Base-by-base conservation (phyloP, 2,329 filamentous ascomycete genomes). In the Fusarium denticulatum region DNA sequence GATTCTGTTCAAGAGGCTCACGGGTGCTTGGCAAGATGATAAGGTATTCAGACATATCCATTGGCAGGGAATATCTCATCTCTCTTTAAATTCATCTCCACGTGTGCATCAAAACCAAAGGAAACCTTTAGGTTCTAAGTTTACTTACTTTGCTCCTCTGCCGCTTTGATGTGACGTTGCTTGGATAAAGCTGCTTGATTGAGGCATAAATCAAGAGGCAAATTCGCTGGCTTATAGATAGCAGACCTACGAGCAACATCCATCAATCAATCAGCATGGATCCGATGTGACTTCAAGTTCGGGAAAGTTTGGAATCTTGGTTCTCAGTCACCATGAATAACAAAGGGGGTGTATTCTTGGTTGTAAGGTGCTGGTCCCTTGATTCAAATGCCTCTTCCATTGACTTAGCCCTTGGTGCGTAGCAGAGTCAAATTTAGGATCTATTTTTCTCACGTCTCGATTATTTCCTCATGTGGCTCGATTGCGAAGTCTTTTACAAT, bases 11-110 rank as follows among this genome's bases (percentile, higher is more conserved):
- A 43, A 67, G 55, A 59, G 59, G 42, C 39, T 64, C 56, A 30
- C 32, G 15, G 22, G 34, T 45, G 71, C 71, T 71, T 74, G 71
- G 71, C 63, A 61, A 56, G 39, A 77, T 67, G 64, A 62, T 60
- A 59, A 11, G 36, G 36, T 20, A 37, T 49, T 34, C 57, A 56
- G 49, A 37, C 42, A 59, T 39, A 57, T 24, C 60, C n/a, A 76
- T 74, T 77, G 62, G 70, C 50, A 16, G 30, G 28, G n/a, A 69
- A 64, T 56, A 49, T 63, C 45, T 52, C 47, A 63, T 55, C 56
- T 49, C 57, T 28, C 43, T 57, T 32, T 36, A 32, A 60, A 39
- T 28, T 49, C 43, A 40, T 61, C 59, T 47, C 56, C 71, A 65
- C 40, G 47, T 65, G 40, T 47, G n/a, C 22, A 26, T 42, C 34